Base-by-base conservation (phyloP, 768 basidiomycete genomes). In the Lactifluus pinguis region DNA sequence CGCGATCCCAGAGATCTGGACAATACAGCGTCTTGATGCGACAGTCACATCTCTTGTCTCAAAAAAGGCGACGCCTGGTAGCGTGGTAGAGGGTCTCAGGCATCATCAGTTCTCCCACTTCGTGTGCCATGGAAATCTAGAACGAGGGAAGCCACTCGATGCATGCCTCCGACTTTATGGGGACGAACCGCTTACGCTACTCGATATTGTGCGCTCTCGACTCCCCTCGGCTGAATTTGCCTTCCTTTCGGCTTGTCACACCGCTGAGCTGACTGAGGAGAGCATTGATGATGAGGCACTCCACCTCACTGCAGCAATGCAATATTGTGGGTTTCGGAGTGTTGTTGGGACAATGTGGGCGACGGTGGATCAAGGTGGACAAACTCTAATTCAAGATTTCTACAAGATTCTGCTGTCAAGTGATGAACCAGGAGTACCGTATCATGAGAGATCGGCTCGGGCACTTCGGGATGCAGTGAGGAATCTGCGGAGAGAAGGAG, bases 201-300 rank as follows among this genome's bases (percentile, higher is more conserved):
- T 62, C 17, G 55, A 57, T 3, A 11, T 62, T 15, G 52, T 42
- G 7, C 57, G 42, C 2, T 57, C 61, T 14, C 44, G 17, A 17
- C 47, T 59, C 7, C 52, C 61, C 4, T 15, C 36, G 6, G 58
- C 58, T 8, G 58, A 60, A 42, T 51, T 63, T 19, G 62, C 62
- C 1, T 53, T 60, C 14, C 58, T 63, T 29, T 60, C 62, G 5
- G 58, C 58, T n/a, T 63, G 62, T 55, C 62, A 63, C 30, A 63
- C 52, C 1, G 62, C 62, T 4, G 49, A 38, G 17, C 21, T 48
- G 8, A 59, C 54, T 6, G 53, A 53, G 4, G 48, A 49, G 3
- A 49, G 41, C 30, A 38, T 61, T 5, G 13, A 55, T 4, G 63
- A 66, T 3, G 65, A 64, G 36, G 57, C 36, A 10, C 32, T 65